phyloP scores from a whole-genome alignment of 345 rosid genomes.

The Durio zibethinus region DNA sequence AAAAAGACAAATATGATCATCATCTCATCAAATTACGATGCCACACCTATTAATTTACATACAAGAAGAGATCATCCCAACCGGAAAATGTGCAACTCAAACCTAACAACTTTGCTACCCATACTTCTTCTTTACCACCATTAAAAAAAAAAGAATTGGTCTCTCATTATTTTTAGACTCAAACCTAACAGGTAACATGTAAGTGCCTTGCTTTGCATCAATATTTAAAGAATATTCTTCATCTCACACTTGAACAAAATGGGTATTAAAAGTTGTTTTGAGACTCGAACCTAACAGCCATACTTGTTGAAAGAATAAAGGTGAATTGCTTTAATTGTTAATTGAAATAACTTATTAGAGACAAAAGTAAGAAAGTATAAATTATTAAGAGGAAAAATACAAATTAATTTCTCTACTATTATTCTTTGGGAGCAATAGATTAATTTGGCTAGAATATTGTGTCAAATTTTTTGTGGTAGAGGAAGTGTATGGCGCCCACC shows the following conservation, averaged over 20 bases:
- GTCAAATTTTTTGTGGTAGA: too few species aligned
- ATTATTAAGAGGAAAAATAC: too few species aligned
- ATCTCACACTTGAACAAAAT: not conserved
- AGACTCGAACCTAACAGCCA: not conserved
- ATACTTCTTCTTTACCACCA: not conserved
- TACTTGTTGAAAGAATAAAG: not conserved
- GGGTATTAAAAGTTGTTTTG: not conserved
- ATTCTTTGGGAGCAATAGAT: too few species aligned
- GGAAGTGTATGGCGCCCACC: too few species aligned
- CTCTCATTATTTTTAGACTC: not conserved
- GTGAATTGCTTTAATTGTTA: too few species aligned
- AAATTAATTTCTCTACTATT: too few species aligned
- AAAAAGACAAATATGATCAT: too few species aligned
- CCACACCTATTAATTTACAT: not conserved
- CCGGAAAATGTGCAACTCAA: not conserved
- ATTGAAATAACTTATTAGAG: too few species aligned
- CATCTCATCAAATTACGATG: not conserved
- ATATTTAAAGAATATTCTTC: not conserved
- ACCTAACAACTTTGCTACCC: not conserved
- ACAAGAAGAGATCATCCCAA: not conserved
- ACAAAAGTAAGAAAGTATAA: too few species aligned
- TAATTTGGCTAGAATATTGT: too few species aligned
- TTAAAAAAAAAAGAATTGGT: too few species aligned
- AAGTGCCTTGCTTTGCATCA: not conserved
- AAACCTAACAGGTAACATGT: not conserved